Conservation (phyloP, 2,329 filamentous ascomycete genomes). For the Zasmidium angulare region DNA sequence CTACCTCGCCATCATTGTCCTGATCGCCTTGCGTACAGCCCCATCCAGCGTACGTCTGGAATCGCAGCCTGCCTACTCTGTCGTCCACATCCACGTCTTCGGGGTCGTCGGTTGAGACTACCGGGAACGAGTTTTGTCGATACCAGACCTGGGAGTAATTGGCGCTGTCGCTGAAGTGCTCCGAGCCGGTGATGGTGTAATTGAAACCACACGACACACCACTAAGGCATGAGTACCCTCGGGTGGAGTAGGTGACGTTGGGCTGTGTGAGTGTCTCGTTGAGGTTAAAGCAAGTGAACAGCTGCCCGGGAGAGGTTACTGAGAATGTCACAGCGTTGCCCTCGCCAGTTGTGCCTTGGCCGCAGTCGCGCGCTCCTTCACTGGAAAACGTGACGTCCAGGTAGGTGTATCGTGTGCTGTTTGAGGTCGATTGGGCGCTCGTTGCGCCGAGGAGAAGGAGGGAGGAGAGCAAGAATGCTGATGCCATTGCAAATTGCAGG, state of each 20-base stretch:
- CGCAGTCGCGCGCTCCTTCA: background rate
- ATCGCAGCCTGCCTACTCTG: background rate
- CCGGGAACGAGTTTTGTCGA: background rate
- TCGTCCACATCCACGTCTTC: background rate
- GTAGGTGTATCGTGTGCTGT: background rate
- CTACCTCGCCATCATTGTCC: background rate
- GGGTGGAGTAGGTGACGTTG: background rate
- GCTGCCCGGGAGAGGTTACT: background rate
- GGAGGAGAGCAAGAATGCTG: background rate
- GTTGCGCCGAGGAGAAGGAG: background rate
- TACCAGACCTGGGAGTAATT: slow-evolving; percentile 4
- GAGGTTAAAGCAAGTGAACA: slow-evolving; percentile 1
- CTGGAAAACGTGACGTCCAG: background rate
- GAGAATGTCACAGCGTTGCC: slow-evolving; percentile 1
- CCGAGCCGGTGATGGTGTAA: slow-evolving; percentile 1
- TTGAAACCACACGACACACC: background rate
- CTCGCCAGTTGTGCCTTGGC: slow-evolving; percentile 3
- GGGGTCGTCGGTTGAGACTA: background rate
- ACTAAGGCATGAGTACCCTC: background rate
- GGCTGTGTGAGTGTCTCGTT: background rate
- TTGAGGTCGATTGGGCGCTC: background rate
- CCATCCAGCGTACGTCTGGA: background rate
- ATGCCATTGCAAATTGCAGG: background rate
- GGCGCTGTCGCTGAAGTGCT: background rate
- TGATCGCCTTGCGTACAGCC: background rate